Base-by-base conservation (phyloP, 305 asterid genomes). In the Fraxinus sp. region DNA sequence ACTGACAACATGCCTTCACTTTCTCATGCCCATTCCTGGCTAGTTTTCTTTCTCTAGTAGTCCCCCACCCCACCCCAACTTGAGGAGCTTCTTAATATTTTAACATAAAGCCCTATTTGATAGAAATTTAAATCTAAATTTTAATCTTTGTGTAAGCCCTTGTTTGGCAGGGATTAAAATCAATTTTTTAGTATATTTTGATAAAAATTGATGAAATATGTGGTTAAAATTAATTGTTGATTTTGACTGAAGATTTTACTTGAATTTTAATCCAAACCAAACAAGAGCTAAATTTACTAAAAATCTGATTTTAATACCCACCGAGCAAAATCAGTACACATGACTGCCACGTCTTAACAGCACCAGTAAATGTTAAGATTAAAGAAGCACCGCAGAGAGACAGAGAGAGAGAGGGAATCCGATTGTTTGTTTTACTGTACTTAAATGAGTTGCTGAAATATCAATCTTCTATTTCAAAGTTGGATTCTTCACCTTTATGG, bases 351-450 rank as follows among this genome's bases (percentile, higher is more conserved):
- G 37, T 37, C 36, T 33, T 59, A 64, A 20, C 62, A 78, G 7
- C 81, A 22, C 76, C 18, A 70, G 39, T 35, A 64, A 79, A 79
- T 79, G 64, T 30, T 36, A 64, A 10, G 28, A 39, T 79, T 59
- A 18, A 78, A 70, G 75, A 70, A 70, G 75, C 75, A 70, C 33
- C 5, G 11, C 33, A 9, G 35, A 64, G 5, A 26, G 32, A 26
- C 28, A 49, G 5, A 33, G 36, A 36, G 52, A 10, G 55, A 1
- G 57, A 3, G 57, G 0, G 57, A 3, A 46, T 22, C 72, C 72
- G 28, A 28, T 28, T 26, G 39, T 68, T 28, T 68, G 74, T 68
- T 68, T 68, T 39, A 26, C 9, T 28, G 39, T 28, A 5, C 36
- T 26, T 28, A 68, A 68, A 70, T 70, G 39, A 30, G 41, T 30